Conservation (phyloP, 352 stramenopile genomes). For the Phytophthora pinifolia region DNA sequence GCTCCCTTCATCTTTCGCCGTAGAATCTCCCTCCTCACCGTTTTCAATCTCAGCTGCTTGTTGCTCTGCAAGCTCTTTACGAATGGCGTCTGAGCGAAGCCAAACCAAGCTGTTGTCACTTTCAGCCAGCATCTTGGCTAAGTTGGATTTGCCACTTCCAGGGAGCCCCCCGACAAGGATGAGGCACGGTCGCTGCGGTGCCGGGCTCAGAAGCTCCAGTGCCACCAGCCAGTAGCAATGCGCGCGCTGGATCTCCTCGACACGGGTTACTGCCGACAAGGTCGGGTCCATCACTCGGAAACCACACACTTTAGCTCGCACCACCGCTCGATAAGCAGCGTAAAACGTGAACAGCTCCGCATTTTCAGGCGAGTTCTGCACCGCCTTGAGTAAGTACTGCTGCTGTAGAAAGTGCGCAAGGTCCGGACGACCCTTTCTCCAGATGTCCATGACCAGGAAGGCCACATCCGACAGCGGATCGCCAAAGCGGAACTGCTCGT, state of each 20-base stretch:
- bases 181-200: slow-evolving; percentile 47
- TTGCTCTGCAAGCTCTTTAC: slow-evolving; percentile 50
- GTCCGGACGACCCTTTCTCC: slow-evolving; percentile 53
- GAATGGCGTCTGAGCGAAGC: slow-evolving; percentile 63
- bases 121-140: slow-evolving; percentile 54
- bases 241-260: slow-evolving; percentile 40
- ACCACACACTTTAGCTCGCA: slow-evolving; percentile 68
- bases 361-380: slow-evolving; percentile 54
- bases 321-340: slow-evolving; percentile 63
- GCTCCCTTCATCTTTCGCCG: slow-evolving; percentile 20
- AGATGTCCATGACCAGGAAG: slow-evolving; percentile 75
- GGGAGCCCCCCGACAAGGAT: slow-evolving; percentile 61
- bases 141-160: slow-evolving; percentile 64
- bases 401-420: slow-evolving; percentile 50
- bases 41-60: slow-evolving; percentile 3
- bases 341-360: slow-evolving; percentile 57
- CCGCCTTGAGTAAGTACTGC: slow-evolving; percentile 54
- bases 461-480: slow-evolving; percentile 66
- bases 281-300: slow-evolving; percentile 64
- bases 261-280: slow-evolving; percentile 37
- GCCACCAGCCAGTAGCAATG: slow-evolving; percentile 71
- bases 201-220: slow-evolving; percentile 46
- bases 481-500: slow-evolving; percentile 74
- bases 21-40: slow-evolving; percentile 9
- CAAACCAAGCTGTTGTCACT: slow-evolving; percentile 45